Evolutionary conservation across 495 filamentous ascomycete genomes (phyloP).

Genomic region (Tuber indicum): DNA sequence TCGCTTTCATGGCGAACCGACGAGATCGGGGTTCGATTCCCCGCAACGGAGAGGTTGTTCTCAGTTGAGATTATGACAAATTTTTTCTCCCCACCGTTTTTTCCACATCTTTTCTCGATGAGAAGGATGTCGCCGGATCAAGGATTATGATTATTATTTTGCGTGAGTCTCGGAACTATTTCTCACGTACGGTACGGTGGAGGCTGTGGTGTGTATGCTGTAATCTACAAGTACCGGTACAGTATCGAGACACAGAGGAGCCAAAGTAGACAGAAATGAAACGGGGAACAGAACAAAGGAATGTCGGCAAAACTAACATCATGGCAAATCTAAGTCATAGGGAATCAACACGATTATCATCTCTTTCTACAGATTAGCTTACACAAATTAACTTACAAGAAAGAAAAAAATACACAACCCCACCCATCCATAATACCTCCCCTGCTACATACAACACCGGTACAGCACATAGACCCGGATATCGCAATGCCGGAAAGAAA

Average conservation of each 20-base stretch:
- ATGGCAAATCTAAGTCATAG: not conserved
- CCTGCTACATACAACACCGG: not conserved
- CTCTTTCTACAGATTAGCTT: not conserved
- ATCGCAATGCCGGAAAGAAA: not conserved
- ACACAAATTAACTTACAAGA: not conserved
- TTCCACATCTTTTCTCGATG: not conserved
- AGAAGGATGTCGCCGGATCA: not conserved
- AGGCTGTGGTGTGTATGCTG: not conserved
- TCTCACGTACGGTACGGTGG: not conserved
- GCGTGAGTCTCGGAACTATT: not conserved
- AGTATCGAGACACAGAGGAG: not conserved
- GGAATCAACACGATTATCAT: not conserved
- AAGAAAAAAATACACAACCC: constrained; percentile 2
- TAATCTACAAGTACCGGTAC: not conserved
- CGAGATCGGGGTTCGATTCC: constrained; percentile 40
- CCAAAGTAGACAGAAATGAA: not conserved
- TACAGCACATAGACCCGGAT: not conserved
- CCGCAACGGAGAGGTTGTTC: constrained; percentile 26
- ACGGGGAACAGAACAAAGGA: not conserved
- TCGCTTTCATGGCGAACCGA: constrained; percentile 32
- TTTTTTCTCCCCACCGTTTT: not conserved
- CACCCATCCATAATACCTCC: not conserved
- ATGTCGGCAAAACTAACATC: not conserved
- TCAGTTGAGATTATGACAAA: not conserved
- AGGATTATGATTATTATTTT: not conserved